phyloP scores from a whole-genome alignment of 2,329 filamentous ascomycete genomes.

The Periconia macrospinosa region DNA sequence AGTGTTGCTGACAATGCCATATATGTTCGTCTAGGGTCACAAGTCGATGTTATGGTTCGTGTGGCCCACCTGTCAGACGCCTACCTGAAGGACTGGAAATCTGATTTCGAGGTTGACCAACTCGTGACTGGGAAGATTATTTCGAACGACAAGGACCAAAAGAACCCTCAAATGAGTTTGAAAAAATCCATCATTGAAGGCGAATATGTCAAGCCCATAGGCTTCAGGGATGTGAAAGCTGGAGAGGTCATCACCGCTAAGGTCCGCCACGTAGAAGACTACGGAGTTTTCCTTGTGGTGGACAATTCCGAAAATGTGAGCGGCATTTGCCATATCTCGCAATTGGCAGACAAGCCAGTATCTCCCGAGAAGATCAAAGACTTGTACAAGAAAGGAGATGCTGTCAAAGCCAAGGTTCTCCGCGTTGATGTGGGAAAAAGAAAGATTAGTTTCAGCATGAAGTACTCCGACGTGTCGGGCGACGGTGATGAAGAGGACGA shows the following conservation, averaged over 20 bases:
- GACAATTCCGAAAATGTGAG: slow-evolving; percentile 87
- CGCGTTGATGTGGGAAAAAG: slow-evolving; percentile 74
- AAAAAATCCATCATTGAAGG: slow-evolving; percentile 83
- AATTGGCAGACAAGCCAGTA: slow-evolving; percentile 84
- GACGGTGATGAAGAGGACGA: slow-evolving; percentile 43
- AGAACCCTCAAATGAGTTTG: slow-evolving; percentile 81
- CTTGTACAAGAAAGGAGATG: slow-evolving; percentile 85
- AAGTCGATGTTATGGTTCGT: slow-evolving; percentile 79
- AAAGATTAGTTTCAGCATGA: slow-evolving; percentile 86
- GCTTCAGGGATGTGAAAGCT: slow-evolving; percentile 73
- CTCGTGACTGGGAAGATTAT: slow-evolving; percentile 86
- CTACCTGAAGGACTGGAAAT: slow-evolving; percentile 95
- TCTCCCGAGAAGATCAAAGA: slow-evolving; percentile 87
- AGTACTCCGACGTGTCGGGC: slow-evolving; percentile 84
- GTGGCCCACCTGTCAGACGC: slow-evolving; percentile 87
- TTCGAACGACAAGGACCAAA: slow-evolving; percentile 66
- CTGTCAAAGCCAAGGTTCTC: slow-evolving; percentile 88
- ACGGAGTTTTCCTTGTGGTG: slow-evolving; percentile 89
- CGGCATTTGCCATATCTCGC: slow-evolving; percentile 86
- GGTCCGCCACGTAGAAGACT: slow-evolving; percentile 91
- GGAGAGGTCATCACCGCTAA: slow-evolving; percentile 87
- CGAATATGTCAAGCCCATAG: slow-evolving; percentile 73
- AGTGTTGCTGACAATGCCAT: slow-evolving; percentile 86
- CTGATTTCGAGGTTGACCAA: slow-evolving; percentile 83
- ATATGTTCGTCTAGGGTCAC: slow-evolving; percentile 80